Conservation (phyloP, 106 monocot genomes). For the Ottelia alismoides region DNA sequence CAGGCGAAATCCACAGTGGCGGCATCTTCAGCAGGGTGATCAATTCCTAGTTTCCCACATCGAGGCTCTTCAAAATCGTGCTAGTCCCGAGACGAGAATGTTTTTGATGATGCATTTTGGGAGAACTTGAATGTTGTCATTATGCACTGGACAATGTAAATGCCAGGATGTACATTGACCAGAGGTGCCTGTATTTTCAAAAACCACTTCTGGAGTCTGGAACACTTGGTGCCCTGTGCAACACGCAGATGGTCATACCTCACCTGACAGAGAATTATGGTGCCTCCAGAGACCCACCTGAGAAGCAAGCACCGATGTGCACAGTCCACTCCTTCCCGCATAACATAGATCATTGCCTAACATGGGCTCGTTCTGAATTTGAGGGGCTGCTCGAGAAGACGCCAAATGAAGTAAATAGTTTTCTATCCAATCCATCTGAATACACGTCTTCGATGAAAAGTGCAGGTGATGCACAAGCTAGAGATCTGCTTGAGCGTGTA, state of each 20-base stretch:
- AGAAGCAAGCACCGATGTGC: constrained; percentile 92
- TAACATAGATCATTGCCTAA: constrained; percentile 89
- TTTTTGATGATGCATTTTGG: constrained; percentile 92
- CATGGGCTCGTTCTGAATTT: constrained; percentile 94
- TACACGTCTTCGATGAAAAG: constrained; percentile 59
- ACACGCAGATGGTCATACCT: constrained; percentile 93
- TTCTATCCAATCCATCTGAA: constrained; percentile 55
- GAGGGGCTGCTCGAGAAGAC: constrained; percentile 84
- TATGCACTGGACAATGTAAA: constrained; percentile 87
- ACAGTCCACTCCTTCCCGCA: constrained; percentile 94
- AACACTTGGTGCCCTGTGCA: constrained; percentile 78
- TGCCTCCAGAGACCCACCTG: constrained; percentile 78
- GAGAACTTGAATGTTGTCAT: constrained; percentile 58
- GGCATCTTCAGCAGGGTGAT: constrained; percentile 43
- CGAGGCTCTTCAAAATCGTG: constrained; percentile 88
- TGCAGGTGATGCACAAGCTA: constrained; percentile 83
- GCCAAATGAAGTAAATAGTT: constrained; percentile 77
- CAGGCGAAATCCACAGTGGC: constrained; percentile 89
- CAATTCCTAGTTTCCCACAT: constrained; percentile 60
- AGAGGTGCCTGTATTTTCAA: constrained; percentile 75
- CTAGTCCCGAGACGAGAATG: constrained; percentile 68
- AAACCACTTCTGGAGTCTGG: constrained; percentile 93
- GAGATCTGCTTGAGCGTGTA: constrained; percentile 65
- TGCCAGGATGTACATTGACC: constrained; percentile 83
- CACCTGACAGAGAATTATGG: constrained; percentile 95